Conservation (phyloP, 257 asterid genomes). For the Gentiana dahurica region DNA sequence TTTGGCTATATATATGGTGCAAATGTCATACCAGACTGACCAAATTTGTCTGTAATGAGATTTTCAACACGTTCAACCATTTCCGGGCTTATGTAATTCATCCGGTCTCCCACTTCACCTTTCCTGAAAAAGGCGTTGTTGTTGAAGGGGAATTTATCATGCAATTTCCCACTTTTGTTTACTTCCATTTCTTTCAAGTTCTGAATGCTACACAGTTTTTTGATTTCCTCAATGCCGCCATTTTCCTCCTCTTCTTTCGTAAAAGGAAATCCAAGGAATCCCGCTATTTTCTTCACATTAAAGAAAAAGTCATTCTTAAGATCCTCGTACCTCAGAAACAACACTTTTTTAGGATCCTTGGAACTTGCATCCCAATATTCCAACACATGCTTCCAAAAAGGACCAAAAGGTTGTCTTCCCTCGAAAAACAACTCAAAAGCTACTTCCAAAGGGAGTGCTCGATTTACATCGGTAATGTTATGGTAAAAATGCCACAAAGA, state of each 20-base stretch:
- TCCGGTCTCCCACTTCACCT: slow-evolving; percentile 49
- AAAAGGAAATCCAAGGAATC: slow-evolving; percentile 37
- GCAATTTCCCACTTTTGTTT: slow-evolving; percentile 29
- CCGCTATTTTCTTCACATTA: slow-evolving; percentile 28
- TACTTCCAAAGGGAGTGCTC: too few species aligned
- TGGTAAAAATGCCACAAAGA: too few species aligned
- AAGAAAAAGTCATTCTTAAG: slow-evolving; percentile 20
- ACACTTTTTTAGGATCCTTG: slow-evolving; percentile 23
- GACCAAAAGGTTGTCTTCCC: slow-evolving; percentile 35
- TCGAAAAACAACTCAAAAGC: slow-evolving; percentile 32
- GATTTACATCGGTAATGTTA: too few species aligned
- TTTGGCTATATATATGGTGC: neutral
- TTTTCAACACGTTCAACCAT: slow-evolving; percentile 7
- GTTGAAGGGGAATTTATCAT: slow-evolving; percentile 20
- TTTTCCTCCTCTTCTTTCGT: slow-evolving; percentile 22
- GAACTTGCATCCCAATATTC: slow-evolving; percentile 34
- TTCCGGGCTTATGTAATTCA: slow-evolving; percentile 20
- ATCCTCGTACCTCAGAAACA: slow-evolving; percentile 45
- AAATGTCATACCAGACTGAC: slow-evolving; percentile 12
- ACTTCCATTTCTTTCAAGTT: slow-evolving; percentile 35
- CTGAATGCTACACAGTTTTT: slow-evolving; percentile 31
- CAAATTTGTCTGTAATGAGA: neutral
- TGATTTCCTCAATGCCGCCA: slow-evolving; percentile 25
- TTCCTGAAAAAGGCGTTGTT: slow-evolving; percentile 35
- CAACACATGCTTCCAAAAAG: slow-evolving; percentile 54